phyloP scores from a whole-genome alignment of 345 rosid species.

The Adansonia digitata region DNA sequence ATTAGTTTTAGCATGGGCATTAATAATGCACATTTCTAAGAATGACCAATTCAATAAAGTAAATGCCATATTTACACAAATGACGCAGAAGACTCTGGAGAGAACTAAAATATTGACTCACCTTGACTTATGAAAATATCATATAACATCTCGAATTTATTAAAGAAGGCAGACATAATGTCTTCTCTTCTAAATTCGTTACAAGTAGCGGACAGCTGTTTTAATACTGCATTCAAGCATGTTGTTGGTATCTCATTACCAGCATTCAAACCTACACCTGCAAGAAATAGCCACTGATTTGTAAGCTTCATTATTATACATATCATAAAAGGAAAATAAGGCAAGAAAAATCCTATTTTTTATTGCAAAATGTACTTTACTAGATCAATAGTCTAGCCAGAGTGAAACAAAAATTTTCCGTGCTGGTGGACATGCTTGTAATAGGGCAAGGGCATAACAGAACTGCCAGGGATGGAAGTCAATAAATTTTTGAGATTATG shows the following conservation, averaged over 20 bases:
- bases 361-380: not conserved
- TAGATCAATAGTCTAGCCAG: not conserved
- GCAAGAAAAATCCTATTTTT: not conserved
- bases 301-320: not conserved
- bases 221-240: slow-evolving; percentile 63
- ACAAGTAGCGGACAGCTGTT: slow-evolving; percentile 34
- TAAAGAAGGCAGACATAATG: slow-evolving; percentile 58
- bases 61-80: slow-evolving; percentile 1
- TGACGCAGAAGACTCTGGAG: slow-evolving; percentile 13
- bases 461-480: not conserved
- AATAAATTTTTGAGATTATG: not conserved
- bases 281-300: slow-evolving; percentile 16
- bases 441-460: not conserved
- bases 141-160: slow-evolving; percentile 70
- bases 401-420: not conserved
- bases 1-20: not conserved
- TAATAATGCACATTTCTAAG: not conserved
- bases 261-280: slow-evolving; percentile 88
- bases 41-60: not conserved
- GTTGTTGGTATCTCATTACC: slow-evolving; percentile 75
- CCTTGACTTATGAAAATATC: slow-evolving; percentile 63
- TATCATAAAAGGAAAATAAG: not conserved
- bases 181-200: slow-evolving; percentile 58
- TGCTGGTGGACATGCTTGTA: not conserved
- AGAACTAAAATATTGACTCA: slow-evolving; percentile 18